These are phyloP conservation scores for Colletotrichum theobromicola DNA, from an alignment of 2,329 filamentous ascomycete species.

Conservation along the genomic window DNA sequence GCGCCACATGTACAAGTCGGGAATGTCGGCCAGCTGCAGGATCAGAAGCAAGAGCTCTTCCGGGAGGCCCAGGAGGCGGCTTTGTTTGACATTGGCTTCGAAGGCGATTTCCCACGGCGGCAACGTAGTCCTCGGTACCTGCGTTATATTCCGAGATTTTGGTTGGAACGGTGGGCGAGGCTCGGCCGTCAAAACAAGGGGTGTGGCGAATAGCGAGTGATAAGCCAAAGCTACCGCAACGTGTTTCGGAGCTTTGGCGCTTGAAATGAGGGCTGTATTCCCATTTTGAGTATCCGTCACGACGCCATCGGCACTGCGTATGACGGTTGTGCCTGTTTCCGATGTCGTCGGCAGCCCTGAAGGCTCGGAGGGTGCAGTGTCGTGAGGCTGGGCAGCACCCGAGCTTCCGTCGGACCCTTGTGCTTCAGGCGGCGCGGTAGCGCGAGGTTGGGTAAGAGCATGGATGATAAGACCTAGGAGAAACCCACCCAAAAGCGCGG, in stretches of 20 bases:
- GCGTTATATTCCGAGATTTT: accelerated
- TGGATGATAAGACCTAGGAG: background rate
- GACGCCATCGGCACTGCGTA: background rate
- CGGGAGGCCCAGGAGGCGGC: background rate
- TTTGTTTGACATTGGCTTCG: background rate
- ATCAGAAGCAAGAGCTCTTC: background rate
- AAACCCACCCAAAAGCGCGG: too few species aligned
- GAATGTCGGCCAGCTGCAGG: background rate
- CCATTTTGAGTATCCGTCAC: accelerated
- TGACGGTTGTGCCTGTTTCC: background rate
- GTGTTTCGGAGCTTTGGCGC: background rate
- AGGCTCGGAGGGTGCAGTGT: accelerated
- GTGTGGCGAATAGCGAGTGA: accelerated
- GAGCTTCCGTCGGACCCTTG: too few species aligned
- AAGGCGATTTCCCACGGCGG: background rate
- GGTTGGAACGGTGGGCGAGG: background rate
- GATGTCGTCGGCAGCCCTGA: background rate
- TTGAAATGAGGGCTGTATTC: background rate
- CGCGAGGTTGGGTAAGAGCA: background rate
- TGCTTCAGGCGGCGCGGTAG: too few species aligned
- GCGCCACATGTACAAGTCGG: background rate
- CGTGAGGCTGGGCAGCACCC: too few species aligned
- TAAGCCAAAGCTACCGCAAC: background rate
- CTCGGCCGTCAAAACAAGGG: background rate
- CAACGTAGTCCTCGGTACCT: background rate